Evolutionary conservation across 1,284 basidiomycete genomes (phyloP).

Genomic region (Anthracocystis panici-leucophaei): DNA sequence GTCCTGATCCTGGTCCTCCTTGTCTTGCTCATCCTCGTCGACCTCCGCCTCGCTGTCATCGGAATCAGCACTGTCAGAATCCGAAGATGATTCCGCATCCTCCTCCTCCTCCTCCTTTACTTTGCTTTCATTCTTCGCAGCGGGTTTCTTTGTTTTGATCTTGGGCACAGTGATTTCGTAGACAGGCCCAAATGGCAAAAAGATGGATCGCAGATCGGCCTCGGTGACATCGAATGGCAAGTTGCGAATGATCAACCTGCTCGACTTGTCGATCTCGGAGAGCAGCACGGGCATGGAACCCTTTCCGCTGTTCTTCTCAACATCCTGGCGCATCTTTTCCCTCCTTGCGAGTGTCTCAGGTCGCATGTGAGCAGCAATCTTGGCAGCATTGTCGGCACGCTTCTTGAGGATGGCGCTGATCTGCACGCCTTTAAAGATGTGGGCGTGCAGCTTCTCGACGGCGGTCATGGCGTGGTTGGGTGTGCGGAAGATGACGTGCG

Average conservation of each 20-base stretch:
- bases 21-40: conserved; percentile 20
- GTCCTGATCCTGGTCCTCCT: conserved; percentile 66
- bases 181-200: conserved; percentile 89
- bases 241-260: conserved; percentile 91
- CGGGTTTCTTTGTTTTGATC: conserved; percentile 29
- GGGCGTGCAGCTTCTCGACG: conserved; percentile 86
- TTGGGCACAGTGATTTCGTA: conserved; percentile 84
- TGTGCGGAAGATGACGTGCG: conserved; percentile 81
- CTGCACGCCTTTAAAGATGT: conserved; percentile 89
- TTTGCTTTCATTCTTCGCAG: conserved; percentile 46
- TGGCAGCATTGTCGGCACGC: conserved; percentile 75
- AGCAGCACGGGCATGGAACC: conserved; percentile 47
- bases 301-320: conserved; percentile 56
- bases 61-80: not conserved
- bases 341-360: conserved; percentile 70
- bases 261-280: conserved; percentile 68
- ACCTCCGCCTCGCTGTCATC: conserved; percentile 24
- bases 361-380: conserved; percentile 73
- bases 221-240: conserved; percentile 78
- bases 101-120: conserved; percentile 33
- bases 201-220: conserved; percentile 86
- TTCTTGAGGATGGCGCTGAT: conserved; percentile 93
- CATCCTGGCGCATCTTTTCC: conserved; percentile 70
- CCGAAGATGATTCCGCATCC: conserved; percentile 22
- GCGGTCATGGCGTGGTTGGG: conserved; percentile 80